Evolutionary conservation across 805 yeast genomes (phyloP).

Genomic region (Ogataea philodendri): DNA sequence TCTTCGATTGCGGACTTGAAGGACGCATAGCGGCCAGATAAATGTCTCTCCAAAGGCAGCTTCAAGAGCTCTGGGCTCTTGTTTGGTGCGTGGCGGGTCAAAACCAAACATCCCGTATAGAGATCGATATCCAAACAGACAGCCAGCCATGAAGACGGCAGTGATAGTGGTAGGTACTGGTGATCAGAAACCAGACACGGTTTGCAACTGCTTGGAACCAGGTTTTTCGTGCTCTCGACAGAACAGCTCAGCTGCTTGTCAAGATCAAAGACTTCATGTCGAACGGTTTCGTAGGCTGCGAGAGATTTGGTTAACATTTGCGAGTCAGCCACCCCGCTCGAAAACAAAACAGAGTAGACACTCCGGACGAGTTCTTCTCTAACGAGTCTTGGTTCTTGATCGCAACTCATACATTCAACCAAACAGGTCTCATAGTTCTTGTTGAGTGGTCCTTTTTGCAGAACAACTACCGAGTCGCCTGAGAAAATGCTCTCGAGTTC

Average conservation of each 20-base stretch:
- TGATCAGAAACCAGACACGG: background rate
- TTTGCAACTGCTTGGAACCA: constrained; percentile 13
- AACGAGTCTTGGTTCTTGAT: background rate
- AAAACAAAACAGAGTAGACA: constrained; percentile 6
- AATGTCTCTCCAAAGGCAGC: constrained; percentile 57
- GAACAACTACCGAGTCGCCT: constrained; percentile 6
- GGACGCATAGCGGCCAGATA: constrained; percentile 42
- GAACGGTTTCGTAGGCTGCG: constrained; percentile 24
- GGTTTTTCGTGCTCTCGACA: constrained; percentile 14
- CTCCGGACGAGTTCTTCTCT: constrained; percentile 5
- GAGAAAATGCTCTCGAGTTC: constrained; percentile 5
- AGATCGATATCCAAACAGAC: constrained; percentile 61
- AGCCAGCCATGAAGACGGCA: constrained; percentile 56
- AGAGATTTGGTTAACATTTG: too few species aligned
- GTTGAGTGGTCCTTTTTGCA: background rate
- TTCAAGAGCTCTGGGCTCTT: constrained; percentile 41
- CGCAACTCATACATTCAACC: background rate
- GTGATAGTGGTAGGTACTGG: constrained; percentile 15
- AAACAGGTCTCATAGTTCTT: background rate
- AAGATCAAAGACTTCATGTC: constrained; percentile 26
- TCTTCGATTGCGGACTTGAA: constrained; percentile 47
- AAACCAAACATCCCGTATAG: constrained; percentile 53
- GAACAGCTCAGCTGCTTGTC: constrained; percentile 27
- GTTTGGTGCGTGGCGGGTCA: constrained; percentile 29
- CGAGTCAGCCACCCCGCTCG: constrained; percentile 1